Evolutionary conservation across 2,329 filamentous ascomycete species (phyloP).

Genomic region (Coniochaeta prunicola): DNA sequence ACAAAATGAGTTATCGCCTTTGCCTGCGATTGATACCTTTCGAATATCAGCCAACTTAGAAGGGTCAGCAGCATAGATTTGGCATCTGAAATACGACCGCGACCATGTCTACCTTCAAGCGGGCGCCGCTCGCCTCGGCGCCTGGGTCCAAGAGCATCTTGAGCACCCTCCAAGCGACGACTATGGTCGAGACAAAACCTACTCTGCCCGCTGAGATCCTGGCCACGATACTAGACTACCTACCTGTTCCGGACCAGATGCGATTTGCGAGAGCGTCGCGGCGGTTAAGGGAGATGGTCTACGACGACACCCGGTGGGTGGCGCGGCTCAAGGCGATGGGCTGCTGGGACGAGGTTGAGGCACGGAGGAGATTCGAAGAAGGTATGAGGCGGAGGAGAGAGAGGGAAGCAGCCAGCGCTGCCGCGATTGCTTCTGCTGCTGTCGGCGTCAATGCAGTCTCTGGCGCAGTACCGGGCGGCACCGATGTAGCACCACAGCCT

Average conservation of each 20-base stretch:
- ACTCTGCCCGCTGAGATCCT: slow-evolving; percentile 81
- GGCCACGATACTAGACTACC: slow-evolving; percentile 79
- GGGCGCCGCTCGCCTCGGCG: slow-evolving; percentile 26
- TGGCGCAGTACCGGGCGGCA: slow-evolving; percentile 7
- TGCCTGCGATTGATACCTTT: background rate
- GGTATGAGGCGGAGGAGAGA: slow-evolving; percentile 55
- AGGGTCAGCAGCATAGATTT: background rate
- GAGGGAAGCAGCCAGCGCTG: slow-evolving; percentile 21
- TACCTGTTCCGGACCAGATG: slow-evolving; percentile 78
- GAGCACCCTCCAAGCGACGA: slow-evolving; percentile 69
- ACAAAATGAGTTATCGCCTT: background rate
- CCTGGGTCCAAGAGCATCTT: slow-evolving; percentile 52
- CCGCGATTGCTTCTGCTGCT: slow-evolving; percentile 5
- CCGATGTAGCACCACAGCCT: slow-evolving; percentile 10
- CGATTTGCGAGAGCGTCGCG: slow-evolving; percentile 77
- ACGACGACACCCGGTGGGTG: slow-evolving; percentile 95
- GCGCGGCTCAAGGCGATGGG: slow-evolving; percentile 78
- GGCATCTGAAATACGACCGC: background rate
- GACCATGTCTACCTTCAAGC: slow-evolving; percentile 36
- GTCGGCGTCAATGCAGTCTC: slow-evolving; percentile 10
- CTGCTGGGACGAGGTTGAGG: slow-evolving; percentile 86
- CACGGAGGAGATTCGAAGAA: slow-evolving; percentile 73
- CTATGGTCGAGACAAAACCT: slow-evolving; percentile 73
- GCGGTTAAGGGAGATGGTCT: slow-evolving; percentile 94
- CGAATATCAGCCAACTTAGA: background rate